Percentiles rank a stretch among this genome's conserved stretches.
phyloP scores from a whole-genome alignment of 257 asterid species.

The Leonotis leonurus region DNA sequence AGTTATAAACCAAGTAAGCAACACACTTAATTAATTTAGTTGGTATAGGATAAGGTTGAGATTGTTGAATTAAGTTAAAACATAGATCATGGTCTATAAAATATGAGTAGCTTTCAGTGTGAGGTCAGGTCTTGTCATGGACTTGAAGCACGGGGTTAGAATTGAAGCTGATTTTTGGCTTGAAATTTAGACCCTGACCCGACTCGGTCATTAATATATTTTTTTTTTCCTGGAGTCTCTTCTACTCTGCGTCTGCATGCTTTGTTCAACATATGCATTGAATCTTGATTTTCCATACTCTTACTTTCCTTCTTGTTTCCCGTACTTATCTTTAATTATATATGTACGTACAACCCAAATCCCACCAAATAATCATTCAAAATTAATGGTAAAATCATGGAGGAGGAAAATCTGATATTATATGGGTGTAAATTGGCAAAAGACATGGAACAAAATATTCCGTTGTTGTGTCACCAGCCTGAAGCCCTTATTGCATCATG shows the following conservation, averaged over 20 bases:
- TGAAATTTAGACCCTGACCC: slow-evolving; percentile 25
- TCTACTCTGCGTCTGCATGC: slow-evolving; percentile 53
- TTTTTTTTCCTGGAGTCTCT: slow-evolving; percentile 29
- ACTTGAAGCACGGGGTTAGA: slow-evolving; percentile 19
- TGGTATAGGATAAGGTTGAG: too few relatives aligned
- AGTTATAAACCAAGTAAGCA: too few relatives aligned
- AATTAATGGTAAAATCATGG: not conserved
- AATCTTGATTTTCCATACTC: slow-evolving; percentile 15
- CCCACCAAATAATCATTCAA: not conserved
- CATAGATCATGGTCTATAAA: slow-evolving; percentile 27
- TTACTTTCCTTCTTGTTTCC: not conserved
- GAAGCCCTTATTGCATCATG: slow-evolving; percentile 28
- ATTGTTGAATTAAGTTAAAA: not conserved
- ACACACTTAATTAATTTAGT: too few relatives aligned
- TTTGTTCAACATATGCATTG: slow-evolving; percentile 43
- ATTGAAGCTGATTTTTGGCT: slow-evolving; percentile 13
- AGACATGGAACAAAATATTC: slow-evolving; percentile 44
- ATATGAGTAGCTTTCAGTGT: slow-evolving; percentile 32
- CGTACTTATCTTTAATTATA: not conserved
- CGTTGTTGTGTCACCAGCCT: slow-evolving; percentile 34
- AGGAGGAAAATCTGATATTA: slow-evolving; percentile 44
- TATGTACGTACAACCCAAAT: slow-evolving; percentile 1
- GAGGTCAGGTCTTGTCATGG: slow-evolving; percentile 61
- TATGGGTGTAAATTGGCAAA: slow-evolving; percentile 53
- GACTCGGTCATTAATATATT: too few relatives aligned